Conservation (phyloP, 2,329 filamentous ascomycete genomes). For the Fusarium sp. region DNA sequence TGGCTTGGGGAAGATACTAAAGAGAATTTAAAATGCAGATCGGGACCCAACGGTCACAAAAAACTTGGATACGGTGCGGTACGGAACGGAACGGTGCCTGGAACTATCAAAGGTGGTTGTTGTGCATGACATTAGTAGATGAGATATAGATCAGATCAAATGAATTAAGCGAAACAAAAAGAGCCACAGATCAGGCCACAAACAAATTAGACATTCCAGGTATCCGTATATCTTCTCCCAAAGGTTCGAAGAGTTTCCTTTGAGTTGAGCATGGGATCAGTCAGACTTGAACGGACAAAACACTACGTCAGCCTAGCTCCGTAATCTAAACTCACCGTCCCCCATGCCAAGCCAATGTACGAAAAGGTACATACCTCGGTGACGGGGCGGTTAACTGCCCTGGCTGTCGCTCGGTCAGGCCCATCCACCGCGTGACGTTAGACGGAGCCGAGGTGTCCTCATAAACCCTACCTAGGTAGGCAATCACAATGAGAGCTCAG, state of each 20-base stretch:
- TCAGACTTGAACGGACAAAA: conserved; percentile 20
- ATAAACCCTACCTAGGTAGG: conserved; percentile 25
- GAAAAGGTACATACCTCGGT: conserved; percentile 38
- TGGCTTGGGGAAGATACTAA: conserved; percentile 22
- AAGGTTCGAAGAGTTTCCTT: neutral
- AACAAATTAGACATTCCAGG: neutral
- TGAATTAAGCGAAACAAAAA: conserved; percentile 8
- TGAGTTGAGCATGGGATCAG: conserved; percentile 20
- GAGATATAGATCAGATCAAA: conserved; percentile 48
- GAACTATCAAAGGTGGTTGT: neutral
- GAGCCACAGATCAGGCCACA: conserved; percentile 19
- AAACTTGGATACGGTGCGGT: neutral
- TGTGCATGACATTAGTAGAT: conserved; percentile 25
- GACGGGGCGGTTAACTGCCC: conserved; percentile 17
- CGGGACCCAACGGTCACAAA: conserved; percentile 7
- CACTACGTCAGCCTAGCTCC: conserved; percentile 38
- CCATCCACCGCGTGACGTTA: conserved; percentile 40
- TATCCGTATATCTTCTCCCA: conserved; percentile 1
- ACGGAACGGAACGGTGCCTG: neutral
- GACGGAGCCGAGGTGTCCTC: conserved; percentile 35
- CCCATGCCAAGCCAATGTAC: conserved; percentile 36
- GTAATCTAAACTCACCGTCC: conserved; percentile 23
- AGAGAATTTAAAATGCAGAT: conserved; percentile 21
- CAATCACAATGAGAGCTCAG: conserved; percentile 22
- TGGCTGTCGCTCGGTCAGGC: conserved; percentile 26